Percentiles rank a stretch among this genome's conserved stretches.
These are phyloP conservation scores for Saccharum spontaneum DNA, from an alignment of 176 grass and related monocot species.

Conservation along the genomic window DNA sequence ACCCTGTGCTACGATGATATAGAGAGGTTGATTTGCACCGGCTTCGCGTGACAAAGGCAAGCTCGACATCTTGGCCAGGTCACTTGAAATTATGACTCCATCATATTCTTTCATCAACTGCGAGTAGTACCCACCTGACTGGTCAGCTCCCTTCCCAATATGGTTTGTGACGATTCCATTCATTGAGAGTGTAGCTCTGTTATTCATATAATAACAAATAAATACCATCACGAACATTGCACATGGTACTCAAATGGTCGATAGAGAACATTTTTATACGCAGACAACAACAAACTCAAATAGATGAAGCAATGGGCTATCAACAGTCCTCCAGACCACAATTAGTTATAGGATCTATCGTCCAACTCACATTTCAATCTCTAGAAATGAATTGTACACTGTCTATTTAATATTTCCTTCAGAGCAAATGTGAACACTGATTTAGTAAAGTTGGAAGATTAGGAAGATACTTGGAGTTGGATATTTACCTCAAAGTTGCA, in stretches of 20 bases:
- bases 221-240: not conserved
- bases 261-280: not conserved
- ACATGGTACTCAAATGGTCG: not conserved
- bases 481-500: constrained; percentile 74
- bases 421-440: not conserved
- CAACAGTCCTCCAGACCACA: not conserved
- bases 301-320: not conserved
- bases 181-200: constrained; percentile 70
- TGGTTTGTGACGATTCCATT: constrained; percentile 56
- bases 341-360: not conserved
- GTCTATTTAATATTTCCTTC: not conserved
- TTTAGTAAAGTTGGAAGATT: not conserved
- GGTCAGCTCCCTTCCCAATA: constrained; percentile 54
- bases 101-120: constrained; percentile 80
- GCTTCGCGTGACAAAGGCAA: constrained; percentile 61
- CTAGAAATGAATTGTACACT: not conserved
- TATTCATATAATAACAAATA: constrained; percentile 8
- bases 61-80: constrained; percentile 44
- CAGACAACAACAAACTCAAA: not conserved
- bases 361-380: not conserved
- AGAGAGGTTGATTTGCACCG: constrained; percentile 67
- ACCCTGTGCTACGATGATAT: constrained; percentile 62
- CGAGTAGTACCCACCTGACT: constrained; percentile 76
- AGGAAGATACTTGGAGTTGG: not conserved
- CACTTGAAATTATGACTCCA: constrained; percentile 70